phyloP scores from a whole-genome alignment of 495 filamentous ascomycete species.

The Daldinia caldariorum region DNA sequence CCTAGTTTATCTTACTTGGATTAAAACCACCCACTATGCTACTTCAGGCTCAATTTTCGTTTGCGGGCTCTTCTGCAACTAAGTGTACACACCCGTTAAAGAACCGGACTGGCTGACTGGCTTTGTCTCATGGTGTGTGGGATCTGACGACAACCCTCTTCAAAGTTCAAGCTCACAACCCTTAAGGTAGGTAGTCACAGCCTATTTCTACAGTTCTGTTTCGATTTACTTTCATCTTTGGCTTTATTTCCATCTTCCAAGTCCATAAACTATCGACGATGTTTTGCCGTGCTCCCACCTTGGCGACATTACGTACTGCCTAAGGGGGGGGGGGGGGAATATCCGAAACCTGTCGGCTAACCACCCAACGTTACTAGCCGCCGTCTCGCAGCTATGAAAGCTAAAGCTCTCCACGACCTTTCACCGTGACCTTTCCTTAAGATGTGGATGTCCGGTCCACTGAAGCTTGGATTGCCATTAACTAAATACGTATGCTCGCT shows the following conservation, averaged over 20 bases:
- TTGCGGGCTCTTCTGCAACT: conserved; percentile 35
- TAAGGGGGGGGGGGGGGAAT: conserved; percentile 7
- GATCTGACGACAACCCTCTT: not conserved
- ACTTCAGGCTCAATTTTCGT: conserved; percentile 15
- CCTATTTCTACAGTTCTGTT: not conserved
- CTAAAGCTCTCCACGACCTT: not conserved
- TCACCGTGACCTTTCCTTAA: not conserved
- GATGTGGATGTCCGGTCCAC: conserved; percentile 8
- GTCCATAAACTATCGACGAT: not conserved
- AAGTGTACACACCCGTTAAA: conserved; percentile 35
- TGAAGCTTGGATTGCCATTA: conserved; percentile 4
- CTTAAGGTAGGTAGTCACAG: not conserved
- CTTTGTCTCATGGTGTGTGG: conserved; percentile 3
- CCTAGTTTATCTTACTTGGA: conserved; percentile 7
- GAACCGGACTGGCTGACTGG: conserved; percentile 18
- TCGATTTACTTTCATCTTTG: not conserved
- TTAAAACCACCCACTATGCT: not conserved
- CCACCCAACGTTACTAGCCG: conserved; percentile 3
- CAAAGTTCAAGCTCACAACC: not conserved
- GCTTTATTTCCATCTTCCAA: conserved; percentile 1
- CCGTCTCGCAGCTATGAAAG: not conserved
- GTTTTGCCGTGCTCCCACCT: not conserved
- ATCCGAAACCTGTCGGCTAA: conserved; percentile 2
- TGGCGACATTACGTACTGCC: conserved; percentile 1
- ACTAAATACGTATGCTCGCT: too few species aligned